Base-by-base conservation (phyloP, 352 stramenopile species). In the Pythium brassicae region DNA sequence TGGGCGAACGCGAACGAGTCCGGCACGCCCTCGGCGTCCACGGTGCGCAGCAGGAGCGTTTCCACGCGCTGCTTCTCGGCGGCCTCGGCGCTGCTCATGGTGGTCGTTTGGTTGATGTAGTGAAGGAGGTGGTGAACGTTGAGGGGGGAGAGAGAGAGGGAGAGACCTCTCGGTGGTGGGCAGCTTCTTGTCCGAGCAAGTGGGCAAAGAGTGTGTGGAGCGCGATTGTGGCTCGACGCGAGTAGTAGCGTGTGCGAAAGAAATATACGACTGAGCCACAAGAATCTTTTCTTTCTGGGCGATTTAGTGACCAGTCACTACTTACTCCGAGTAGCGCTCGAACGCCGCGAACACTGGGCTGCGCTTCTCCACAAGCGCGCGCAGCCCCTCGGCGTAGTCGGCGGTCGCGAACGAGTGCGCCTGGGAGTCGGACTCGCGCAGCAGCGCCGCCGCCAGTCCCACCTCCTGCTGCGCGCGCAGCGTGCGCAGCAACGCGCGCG, bases 1-100 rank as follows among this genome's bases (percentile, higher is more conserved):
- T 76, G 68, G 22, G 94, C 76, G 64, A 93, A 97, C 45, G 74
- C 76, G 65, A 85, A 97, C 40, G 87, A 90, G 72, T 98, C 93
- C 9, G 57, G 59, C 27, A 94, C 62, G 3, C 66, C 68, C 20
- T 77, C 45, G 17, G 57, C 61, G 20, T 72, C 55, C 19, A 94
- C 72, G 43, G 68, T 59, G 63, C 86, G 68, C 49, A 94, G 76
- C 57, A 94, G 55, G 42, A 76, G 68, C 64, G 78, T 62, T 66
- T 94, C 84, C 8, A 75, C 68, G 59, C 75, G 80, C 69, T 78
- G 77, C 69, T 94, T 94, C 44, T 89, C 78, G 43, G 68, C 63
- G 39, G 55, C 69, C 71, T 87, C 78, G 44, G 55, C 61, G 14
- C 32, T 37, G 57, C 69, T 91, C 62, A 73, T 76, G 23, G n/a